Evolutionary conservation across 202 grass and related monocot species (phyloP), one percentile per base, ranked within the genome.

Genomic region (Musa balbisiana): DNA sequence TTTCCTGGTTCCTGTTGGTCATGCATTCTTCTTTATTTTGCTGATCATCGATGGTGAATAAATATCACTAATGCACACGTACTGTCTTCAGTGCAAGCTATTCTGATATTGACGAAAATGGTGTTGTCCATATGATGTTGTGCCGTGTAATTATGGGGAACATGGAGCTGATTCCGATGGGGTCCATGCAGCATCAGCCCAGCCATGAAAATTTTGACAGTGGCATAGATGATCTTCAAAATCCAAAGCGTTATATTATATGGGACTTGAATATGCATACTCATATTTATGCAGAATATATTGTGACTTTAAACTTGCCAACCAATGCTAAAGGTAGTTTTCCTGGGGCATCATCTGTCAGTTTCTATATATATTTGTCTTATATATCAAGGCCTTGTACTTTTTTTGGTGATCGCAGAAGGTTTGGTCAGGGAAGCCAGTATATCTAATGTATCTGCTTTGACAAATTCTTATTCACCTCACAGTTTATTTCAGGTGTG

Each of bases 121-220:
- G 87, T 77, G 81, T 95, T 27, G 62, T 95, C 53, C 84, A 86
- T 82, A 82, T 99, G 91, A 93, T 99, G 83, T 86, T 99, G 29
- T 99, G 95, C 82, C 91, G 91, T 79, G 85, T 99, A 58, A 79
- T 99, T 73, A 90, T 99, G 95, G 95, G 95, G 79, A 99, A 95
- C 55, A 85, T 95, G 83, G 95, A 99, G 86, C 74, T 92, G 76
- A 88, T 99, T 83, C 85, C 74, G 67, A 80, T 71, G 72, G 95
- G 95, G 84, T 95, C 91, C 73, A 87, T 88, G 73, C 95, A 99
- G 78, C 73, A 62, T 72, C 69, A 23, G 68, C 81, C 95, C 75
- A 94, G 86, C 83, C 88, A 76, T 64, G 71, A 81, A 24, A 82
- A 80, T 85, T 92, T 90, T 79, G 95, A 99, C 82, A 99, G 83